A percentile compares a stretch with the other conserved stretches of the same genome.
Conservation (phyloP, 164 flowering plant genomes). For the Platanus orientalis region DNA sequence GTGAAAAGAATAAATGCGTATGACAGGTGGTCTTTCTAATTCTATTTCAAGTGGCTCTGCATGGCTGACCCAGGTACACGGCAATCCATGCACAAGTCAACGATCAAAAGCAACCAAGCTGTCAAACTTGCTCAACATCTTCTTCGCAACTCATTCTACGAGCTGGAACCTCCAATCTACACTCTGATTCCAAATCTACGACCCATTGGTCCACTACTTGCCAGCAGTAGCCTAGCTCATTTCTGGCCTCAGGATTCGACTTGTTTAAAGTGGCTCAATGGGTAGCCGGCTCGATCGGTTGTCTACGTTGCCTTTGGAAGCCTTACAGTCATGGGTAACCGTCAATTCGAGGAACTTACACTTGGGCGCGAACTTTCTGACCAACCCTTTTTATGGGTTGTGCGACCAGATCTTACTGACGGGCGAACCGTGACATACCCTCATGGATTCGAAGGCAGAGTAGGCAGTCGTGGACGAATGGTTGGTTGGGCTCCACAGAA, state of each 20-base stretch:
- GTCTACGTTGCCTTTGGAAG: slow-evolving; percentile 22
- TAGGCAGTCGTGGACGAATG: slow-evolving; percentile 1
- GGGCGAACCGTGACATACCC: background rate
- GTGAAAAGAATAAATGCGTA: too few species aligned
- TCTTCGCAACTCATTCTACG: slow-evolving; percentile 16
- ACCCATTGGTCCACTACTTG: slow-evolving; percentile 16
- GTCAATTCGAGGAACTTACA: slow-evolving; percentile 7
- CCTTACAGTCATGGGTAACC: background rate
- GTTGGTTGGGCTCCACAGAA: slow-evolving; percentile 16
- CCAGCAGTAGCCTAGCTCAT: background rate
- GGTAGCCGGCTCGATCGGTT: slow-evolving; percentile 11
- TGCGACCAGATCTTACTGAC: slow-evolving; percentile 4
- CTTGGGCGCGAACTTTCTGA: slow-evolving; percentile 10
- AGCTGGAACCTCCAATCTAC: slow-evolving; percentile 8
- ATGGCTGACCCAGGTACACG: slow-evolving; percentile 10
- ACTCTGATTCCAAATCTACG: slow-evolving; percentile 4
- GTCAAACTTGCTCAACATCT: slow-evolving; percentile 13
- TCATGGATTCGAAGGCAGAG: slow-evolving; percentile 6
- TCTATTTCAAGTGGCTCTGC: slow-evolving; percentile 24
- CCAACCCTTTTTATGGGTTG: too few species aligned
- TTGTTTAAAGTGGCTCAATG: slow-evolving; percentile 13
- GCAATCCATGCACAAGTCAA: slow-evolving; percentile 7
- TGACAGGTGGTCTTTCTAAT: too few species aligned
- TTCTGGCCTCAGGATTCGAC: slow-evolving; percentile 14
- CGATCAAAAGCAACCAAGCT: background rate